Evolutionary conservation across 2,329 filamentous ascomycete species (phyloP).

Genomic region (Epichloe coenophiala): DNA sequence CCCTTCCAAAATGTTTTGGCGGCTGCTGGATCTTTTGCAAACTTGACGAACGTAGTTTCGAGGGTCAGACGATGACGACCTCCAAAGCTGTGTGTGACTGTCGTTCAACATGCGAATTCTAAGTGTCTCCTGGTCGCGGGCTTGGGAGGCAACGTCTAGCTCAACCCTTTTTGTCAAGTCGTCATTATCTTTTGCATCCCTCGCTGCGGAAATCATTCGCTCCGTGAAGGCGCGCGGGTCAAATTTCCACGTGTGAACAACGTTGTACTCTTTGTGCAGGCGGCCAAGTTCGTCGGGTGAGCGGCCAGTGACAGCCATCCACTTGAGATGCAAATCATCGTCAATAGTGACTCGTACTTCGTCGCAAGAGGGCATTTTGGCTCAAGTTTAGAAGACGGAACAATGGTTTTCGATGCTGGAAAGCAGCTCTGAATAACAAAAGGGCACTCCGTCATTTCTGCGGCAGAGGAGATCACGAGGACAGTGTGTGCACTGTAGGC

Average conservation of each 20-base stretch:
- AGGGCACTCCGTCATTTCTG: too few species aligned
- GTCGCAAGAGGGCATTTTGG: neutral
- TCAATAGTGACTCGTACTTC: neutral
- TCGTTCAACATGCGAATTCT: neutral
- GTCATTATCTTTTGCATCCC: neutral
- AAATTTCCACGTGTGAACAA: neutral
- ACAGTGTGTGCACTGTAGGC: neutral
- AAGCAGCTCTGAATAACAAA: neutral
- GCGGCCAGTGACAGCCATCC: neutral
- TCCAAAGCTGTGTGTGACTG: neutral
- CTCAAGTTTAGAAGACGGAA: neutral
- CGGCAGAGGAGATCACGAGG: neutral
- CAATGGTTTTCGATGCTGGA: neutral
- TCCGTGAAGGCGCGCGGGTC: neutral
- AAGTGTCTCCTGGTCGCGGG: neutral
- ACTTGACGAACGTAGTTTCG: neutral
- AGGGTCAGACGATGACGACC: neutral
- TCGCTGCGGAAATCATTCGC: neutral
- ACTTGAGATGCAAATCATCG: neutral
- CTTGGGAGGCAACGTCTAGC: neutral
- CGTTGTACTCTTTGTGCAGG: neutral
- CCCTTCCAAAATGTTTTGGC: neutral
- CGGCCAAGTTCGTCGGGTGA: neutral
- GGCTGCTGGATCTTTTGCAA: neutral
- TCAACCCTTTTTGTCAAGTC: neutral